Base-by-base conservation (phyloP, 139 green algal species). In the Coelastrella sp. region DNA sequence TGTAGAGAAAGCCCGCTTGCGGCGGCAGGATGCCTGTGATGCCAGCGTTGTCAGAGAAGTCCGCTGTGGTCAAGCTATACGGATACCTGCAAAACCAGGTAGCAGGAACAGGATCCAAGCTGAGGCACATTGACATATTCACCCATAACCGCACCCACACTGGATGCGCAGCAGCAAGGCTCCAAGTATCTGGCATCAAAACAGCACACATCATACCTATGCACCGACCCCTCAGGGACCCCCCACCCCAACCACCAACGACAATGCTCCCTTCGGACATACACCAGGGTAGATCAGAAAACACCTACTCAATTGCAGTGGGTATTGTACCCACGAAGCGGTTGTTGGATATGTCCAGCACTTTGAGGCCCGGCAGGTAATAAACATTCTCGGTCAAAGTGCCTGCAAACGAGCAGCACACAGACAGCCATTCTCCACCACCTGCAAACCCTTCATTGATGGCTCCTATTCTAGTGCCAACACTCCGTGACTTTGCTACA, bases 321-420 rank as follows among this genome's bases (percentile, higher is more conserved):
- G 27, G 62, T 4, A 84, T 60, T 15, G 78, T 84, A 27, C 78
- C 78, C 3, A 64, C 62, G 27, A 84, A 71, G 11, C 17, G 5
- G 41, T 84, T 84, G 78, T 67, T 74, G 78, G 59, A 76, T 15
- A 84, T 8, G 30, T 84, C 78, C 40, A 84, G n/a, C 37, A 50
- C 11, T 19, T 27, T 37, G 35, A 84, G 62, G 13, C 40, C 40
- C 5, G 78, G 78, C 9, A 84, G 32, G 40, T 74, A 84, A 41
- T 76, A 84, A 23, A 84, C 17, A 43, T 84, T 37, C 62, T 84
- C 78, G 3, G 60, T 63, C 15, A 84, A n/a, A 6, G 78, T 66
- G 30, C 78, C 59, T 64, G 53, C 6, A n/a, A 35, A 57, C 48
- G 17, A 27, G 17, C 17, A 27, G 30, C 19, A 64, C 6, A n/a